phyloP scores from a whole-genome alignment of 169 alveolate species.

The Plasmodium berghei region DNA sequence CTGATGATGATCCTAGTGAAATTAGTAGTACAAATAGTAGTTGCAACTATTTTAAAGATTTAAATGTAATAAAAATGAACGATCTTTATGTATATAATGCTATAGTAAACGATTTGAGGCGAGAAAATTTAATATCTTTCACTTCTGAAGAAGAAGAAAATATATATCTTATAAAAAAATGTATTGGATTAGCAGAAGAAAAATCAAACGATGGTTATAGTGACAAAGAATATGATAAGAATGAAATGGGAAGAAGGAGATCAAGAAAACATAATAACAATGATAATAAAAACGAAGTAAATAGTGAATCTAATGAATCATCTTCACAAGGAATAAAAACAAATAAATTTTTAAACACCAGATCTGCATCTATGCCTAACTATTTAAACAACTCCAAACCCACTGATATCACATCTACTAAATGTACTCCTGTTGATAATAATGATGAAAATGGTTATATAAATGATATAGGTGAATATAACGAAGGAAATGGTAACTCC shows the following conservation, averaged over 20 bases:
- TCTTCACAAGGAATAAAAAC: not conserved
- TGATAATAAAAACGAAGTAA: not conserved
- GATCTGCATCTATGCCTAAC: slow-evolving; percentile 60
- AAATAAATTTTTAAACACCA: not conserved
- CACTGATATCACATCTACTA: not conserved
- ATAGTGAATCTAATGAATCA: slow-evolving; percentile 8
- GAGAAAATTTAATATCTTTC: slow-evolving; percentile 49
- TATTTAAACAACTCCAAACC: slow-evolving; percentile 32
- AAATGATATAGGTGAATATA: too few relatives aligned
- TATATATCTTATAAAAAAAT: slow-evolving; percentile 16
- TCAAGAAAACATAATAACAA: not conserved
- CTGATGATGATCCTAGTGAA: not conserved
- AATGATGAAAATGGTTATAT: not conserved
- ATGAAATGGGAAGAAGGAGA: too few relatives aligned
- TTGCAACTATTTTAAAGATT: not conserved
- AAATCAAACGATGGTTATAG: not conserved
- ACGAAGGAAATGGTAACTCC: not conserved
- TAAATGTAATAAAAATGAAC: slow-evolving; percentile 43
- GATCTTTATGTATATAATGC: slow-evolving; percentile 45
- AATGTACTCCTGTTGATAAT: not conserved
- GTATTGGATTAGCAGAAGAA: slow-evolving; percentile 20
- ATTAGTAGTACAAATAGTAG: not conserved
- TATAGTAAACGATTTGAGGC: slow-evolving; percentile 48
- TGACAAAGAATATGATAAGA: not conserved
- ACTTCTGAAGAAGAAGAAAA: slow-evolving; percentile 25